Evolutionary conservation across 805 yeast species (phyloP), one percentile per base, ranked within the genome.

Genomic region (Yarrowia deformans): DNA sequence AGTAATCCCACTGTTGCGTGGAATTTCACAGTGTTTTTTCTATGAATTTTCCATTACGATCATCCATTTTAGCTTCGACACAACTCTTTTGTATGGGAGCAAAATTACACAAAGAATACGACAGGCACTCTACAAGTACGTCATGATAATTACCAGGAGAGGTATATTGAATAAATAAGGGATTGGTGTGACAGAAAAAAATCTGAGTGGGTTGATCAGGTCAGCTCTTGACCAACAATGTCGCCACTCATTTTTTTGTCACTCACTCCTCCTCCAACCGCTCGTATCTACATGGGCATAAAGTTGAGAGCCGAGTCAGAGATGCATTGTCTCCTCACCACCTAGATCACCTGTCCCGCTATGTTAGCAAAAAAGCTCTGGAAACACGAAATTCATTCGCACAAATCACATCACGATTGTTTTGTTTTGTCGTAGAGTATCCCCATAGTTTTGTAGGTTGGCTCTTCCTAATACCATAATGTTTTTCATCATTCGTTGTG

Each of bases 391-490:
- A 16, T 12, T 4, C 8, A 45, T 4, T 9, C 39, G 9, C 52
- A 48, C 5, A 49, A 8, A 49, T 32, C 66, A 60, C 66, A 60
- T 60, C 66, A 60, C 40, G 66, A 58, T 34, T n/a, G 32, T 60
- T 54, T 60, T 43, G 23, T 60, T 60, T 43, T 60, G 50, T 45
- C 48, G 49, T 49, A 45, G 52, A 60, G 66, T 60, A 60, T 60
- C 66, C 66, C 66, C 66, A 60, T 60, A 16, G 13, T 56, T 68
- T 67, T 18, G 50, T 56, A 37, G 58, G 67, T 46, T 68, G 69
- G 50, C 52, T 56, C 67, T 55, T 61, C 66, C 50, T 58, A 56
- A 37, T 60, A 55, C 67, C 52, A 55, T 55, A 54, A 67, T 56
- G 69, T 50, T 50, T 40, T 42, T 45, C 50, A 56, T 56, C 63